A percentile compares a stretch with the other conserved stretches of the same genome.
Conservation (phyloP, 2,329 filamentous ascomycete species). For the Sporothrix mexicana region DNA sequence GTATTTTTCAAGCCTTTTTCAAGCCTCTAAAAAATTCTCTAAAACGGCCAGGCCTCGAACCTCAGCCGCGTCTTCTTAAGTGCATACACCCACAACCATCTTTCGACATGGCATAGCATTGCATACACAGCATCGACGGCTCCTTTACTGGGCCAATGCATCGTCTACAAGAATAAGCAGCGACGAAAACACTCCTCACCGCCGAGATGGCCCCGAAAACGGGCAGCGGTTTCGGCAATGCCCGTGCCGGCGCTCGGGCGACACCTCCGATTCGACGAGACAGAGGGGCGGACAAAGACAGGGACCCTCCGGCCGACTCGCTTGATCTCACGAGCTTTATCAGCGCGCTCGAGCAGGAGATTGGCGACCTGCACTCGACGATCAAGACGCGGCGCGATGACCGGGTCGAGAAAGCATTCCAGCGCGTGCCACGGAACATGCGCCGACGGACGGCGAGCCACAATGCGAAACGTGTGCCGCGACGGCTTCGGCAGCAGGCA, state of each 20-base stretch:
- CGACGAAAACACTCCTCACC: background rate
- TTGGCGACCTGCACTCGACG: conserved; percentile 79
- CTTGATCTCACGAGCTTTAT: conserved; percentile 86
- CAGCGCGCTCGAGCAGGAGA: conserved; percentile 85
- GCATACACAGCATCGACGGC: too few species aligned
- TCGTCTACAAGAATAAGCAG: too few species aligned
- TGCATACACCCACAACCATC: too few species aligned
- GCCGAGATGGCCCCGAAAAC: conserved; percentile 14
- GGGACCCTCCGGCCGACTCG: conserved; percentile 65
- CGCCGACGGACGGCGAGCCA: conserved; percentile 90
- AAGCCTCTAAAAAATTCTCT: background rate
- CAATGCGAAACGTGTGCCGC: conserved; percentile 89
- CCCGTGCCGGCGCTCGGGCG: background rate
- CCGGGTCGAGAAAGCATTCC: conserved; percentile 71
- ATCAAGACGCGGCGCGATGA: conserved; percentile 70
- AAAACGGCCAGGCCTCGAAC: background rate
- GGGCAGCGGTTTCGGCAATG: background rate
- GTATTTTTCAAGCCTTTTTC: background rate
- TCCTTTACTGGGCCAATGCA: too few species aligned
- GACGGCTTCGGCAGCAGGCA: conserved; percentile 72
- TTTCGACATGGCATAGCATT: too few species aligned
- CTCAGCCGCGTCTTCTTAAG: background rate
- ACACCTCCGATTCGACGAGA: conserved; percentile 1
- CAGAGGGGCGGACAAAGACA: too few species aligned
- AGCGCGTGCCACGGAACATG: conserved; percentile 84